phyloP scores from a whole-genome alignment of 208 protist genomes.

The Trypanosoma conorhini region DNA sequence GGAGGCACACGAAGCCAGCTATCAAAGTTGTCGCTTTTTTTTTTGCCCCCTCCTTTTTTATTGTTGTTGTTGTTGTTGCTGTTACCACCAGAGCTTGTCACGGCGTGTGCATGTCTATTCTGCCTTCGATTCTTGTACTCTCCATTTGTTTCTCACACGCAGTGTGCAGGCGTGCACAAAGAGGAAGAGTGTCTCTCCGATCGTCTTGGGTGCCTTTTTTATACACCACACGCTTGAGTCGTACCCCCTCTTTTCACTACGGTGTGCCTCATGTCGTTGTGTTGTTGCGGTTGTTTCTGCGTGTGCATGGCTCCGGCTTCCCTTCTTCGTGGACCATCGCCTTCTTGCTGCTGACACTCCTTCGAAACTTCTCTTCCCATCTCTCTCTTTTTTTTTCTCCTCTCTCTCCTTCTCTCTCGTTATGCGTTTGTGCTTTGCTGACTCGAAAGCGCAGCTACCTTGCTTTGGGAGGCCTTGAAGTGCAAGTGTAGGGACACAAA shows the following conservation, averaged over 20 bases:
- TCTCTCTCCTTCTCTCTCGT: background rate
- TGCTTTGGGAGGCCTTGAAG: background rate
- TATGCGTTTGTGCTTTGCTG: background rate
- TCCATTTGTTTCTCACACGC: no score
- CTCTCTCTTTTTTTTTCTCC: constrained; percentile 21
- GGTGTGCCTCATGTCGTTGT: background rate
- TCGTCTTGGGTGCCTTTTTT: background rate
- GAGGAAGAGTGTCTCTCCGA: background rate
- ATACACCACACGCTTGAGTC: background rate
- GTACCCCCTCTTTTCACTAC: background rate
- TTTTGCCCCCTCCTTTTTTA: background rate
- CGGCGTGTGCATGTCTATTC: no score
- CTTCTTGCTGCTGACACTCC: background rate
- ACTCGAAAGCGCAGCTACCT: background rate
- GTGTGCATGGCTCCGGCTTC: background rate
- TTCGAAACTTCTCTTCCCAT: background rate
- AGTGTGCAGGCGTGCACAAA: background rate
- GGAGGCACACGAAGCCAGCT: background rate
- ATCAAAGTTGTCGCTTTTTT: background rate
- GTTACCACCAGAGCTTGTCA: no score
- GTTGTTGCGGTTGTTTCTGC: constrained; percentile 20
- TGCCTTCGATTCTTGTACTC: background rate
- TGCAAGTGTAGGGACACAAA: background rate
- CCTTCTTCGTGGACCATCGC: background rate
- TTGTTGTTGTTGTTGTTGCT: no score